Base-by-base conservation (phyloP, 331 rosid genomes). In the Malus hybrid region DNA sequence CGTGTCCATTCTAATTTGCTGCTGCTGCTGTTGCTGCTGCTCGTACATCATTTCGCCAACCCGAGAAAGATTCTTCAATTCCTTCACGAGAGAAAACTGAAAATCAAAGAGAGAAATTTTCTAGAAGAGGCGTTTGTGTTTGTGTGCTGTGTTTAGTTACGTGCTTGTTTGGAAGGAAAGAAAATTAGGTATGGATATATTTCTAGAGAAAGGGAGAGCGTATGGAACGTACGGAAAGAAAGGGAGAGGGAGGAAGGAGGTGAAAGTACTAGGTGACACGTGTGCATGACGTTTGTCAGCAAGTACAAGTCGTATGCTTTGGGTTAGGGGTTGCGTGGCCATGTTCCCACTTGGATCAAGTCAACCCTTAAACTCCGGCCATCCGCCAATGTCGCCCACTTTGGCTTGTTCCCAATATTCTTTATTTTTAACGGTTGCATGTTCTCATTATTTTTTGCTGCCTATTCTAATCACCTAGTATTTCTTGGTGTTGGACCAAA, bases 1-100 rank as follows among this genome's bases (percentile, higher is more conserved):
- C 32, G 10, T 8, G 32, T 76, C 81, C 79, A 59, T 81, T 83
- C 39, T 73, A 46, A 52, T 44, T 19, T 42, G 74, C 1, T n/a
- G 73, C 10, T 78, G 77, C 16, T 34, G 42, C 0, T 34, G 42
- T 34, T 36, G 42, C 10, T 39, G 80, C 10, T 63, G 71, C 66
- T 87, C 93, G 67, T 80, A 84, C 92, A 90, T 78, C 96, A 88
- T 90, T 79, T 79, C 33, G 5, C 54, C 10, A 61, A 36, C 32
- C 36, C 31, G 28, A 54, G 70, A 59, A 55, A 15, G 29, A 62
- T 31, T 69, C 63, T 69, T 24, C 5, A 61, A 62, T 61, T 64
- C 64, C 22, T 73, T 62, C 46, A 16, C 6, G 69, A 70, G 69
- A 59, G 42, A 16, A 19, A 67, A 15, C 20, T 18, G 69, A 60